Evolutionary conservation across 768 basidiomycete species (phyloP), one percentile per base, ranked within the genome.

Genomic region (Psilocybe sp.): DNA sequence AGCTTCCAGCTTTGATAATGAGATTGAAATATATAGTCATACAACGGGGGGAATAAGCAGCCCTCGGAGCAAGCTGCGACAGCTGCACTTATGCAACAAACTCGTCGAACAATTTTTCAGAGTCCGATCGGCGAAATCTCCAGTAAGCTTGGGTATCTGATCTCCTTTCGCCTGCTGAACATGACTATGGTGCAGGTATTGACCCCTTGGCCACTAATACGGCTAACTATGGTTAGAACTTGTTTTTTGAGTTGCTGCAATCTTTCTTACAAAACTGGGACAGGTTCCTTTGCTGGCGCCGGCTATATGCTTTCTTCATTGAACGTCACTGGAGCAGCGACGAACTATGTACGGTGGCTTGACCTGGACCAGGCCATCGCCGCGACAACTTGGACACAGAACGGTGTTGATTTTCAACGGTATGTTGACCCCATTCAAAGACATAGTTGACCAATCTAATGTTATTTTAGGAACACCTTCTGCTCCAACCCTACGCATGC

Each of bases 31-130:
- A 1, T 31, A 9, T 33, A 82, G 84, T 72, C 73, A 0, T 89
- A 89, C 59, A 85, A 86, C 56, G 87, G 87, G n/a, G 86, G 86
- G 1, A 89, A 89, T 59, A 79, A 79, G 48, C 67, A 70, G 18
- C 66, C 77, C 0, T 72, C 64, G 6, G 73, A 82, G 38, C 71
- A 67, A 15, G 47, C 63, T 3, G 62, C 69, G 7, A 75, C 78
- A 50, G 78, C 79, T 1, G 51, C 66, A 44, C 68, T 73, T 18
- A 79, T 86, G 79, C 69, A 76, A 43, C 59, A 48, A 16, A 80
- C 81, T 40, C 79, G 84, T 14, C 68, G 78, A 42, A 60, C 71
- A 2, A 82, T 89, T 31, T 88, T 87, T 56, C 60, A 69, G 18
- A 83, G 78, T 57, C 55, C 78, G 3, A 78, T 69, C 19, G 87